Conservation (phyloP, 805 yeast genomes). For the Blastobotrys parvus region DNA sequence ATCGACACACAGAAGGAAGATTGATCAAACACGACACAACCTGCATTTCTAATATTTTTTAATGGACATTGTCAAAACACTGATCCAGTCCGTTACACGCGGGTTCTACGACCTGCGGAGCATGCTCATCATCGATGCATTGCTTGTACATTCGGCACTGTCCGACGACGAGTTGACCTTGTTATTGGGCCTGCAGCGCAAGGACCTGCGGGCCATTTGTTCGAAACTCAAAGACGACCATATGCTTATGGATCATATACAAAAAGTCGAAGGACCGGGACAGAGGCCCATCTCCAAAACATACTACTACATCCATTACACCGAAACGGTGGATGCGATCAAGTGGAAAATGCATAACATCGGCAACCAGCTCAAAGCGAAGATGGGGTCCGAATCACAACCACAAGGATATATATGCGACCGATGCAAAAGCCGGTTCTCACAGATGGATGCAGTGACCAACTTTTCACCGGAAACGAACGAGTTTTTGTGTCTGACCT, state of each 20-base stretch:
- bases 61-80: conserved; percentile 37
- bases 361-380: conserved; percentile 70
- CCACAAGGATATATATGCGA: conserved; percentile 95
- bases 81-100: conserved; percentile 72
- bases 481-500: conserved; percentile 76
- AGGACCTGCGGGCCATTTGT: conserved; percentile 77
- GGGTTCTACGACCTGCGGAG: conserved; percentile 84
- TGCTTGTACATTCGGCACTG: conserved; percentile 77
- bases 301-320: conserved; percentile 78
- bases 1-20: too few species aligned
- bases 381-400: conserved; percentile 73
- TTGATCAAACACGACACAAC: too few species aligned
- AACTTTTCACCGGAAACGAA: conserved; percentile 70
- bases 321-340: conserved; percentile 90
- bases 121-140: conserved; percentile 77
- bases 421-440: conserved; percentile 68
- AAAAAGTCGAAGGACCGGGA: conserved; percentile 49
- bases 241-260: conserved; percentile 51
- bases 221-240: conserved; percentile 80
- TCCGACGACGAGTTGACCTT: conserved; percentile 86
- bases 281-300: conserved; percentile 63
- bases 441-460: conserved; percentile 83
- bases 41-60: too few species aligned
- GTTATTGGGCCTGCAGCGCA: conserved; percentile 73
- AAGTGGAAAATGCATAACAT: conserved; percentile 93